These are phyloP conservation scores for Ustilago loliicola DNA, from an alignment of 1,284 basidiomycete genomes.

Conservation along the genomic window DNA sequence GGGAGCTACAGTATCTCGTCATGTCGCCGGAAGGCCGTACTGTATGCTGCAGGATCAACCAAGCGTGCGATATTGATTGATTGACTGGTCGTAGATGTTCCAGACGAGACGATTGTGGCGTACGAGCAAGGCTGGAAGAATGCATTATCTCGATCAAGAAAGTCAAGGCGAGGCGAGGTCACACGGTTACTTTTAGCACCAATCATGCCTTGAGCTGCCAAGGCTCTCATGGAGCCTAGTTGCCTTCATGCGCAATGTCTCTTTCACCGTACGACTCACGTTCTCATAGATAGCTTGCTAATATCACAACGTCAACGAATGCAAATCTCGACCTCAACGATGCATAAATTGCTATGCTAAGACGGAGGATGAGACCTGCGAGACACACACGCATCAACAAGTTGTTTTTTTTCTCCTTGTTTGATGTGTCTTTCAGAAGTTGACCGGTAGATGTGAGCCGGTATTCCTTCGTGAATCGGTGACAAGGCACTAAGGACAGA, in stretches of 20 bases:
- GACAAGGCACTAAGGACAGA: not conserved
- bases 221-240: not conserved
- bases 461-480: not conserved
- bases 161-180: conserved; percentile 1
- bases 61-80: not conserved
- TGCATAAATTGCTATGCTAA: no score
- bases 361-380: no score
- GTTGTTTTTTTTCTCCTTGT: not conserved
- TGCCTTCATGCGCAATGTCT: not conserved
- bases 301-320: no score
- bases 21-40: conserved; percentile 4
- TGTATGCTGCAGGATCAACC: not conserved
- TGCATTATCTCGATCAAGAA: conserved; percentile 4
- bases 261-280: no score
- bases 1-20: not conserved
- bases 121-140: no score
- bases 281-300: no score
- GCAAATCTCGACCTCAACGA: no score
- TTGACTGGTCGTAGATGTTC: no score
- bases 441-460: conserved; percentile 4
- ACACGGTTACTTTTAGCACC: not conserved
- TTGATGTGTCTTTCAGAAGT: conserved; percentile 3
- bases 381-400: no score
- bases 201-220: conserved; percentile 3
- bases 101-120: not conserved